Evolutionary conservation across 768 basidiomycete species (phyloP).

Genomic region (Phlebiopsis flavidoalba): DNA sequence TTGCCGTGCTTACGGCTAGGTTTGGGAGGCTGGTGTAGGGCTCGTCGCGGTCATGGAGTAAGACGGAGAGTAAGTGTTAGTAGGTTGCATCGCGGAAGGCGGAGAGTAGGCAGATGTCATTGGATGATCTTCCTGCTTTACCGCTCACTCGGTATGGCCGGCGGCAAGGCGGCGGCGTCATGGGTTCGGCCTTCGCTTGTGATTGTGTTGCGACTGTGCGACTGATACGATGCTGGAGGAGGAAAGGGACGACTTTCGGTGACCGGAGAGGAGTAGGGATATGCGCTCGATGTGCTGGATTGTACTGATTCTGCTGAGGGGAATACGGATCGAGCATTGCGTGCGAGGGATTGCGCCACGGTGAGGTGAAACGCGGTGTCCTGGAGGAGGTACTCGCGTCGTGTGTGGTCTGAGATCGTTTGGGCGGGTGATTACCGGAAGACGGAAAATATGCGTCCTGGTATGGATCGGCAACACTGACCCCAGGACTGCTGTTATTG

Average conservation of each 20-base stretch:
- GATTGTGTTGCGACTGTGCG: constrained; percentile 56
- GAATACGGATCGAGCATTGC: constrained; percentile 66
- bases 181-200: constrained; percentile 44
- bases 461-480: constrained; percentile 40
- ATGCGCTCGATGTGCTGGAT: constrained; percentile 44
- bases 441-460: constrained; percentile 62
- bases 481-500: constrained; percentile 29
- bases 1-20: constrained; percentile 43
- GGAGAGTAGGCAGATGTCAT: constrained; percentile 52
- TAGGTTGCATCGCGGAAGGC: constrained; percentile 32
- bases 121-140: constrained; percentile 50
- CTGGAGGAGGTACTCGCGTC: constrained; percentile 46
- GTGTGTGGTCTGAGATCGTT: constrained; percentile 50
- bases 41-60: constrained; percentile 65
- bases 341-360: constrained; percentile 46
- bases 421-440: constrained; percentile 42
- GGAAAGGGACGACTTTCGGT: constrained; percentile 37
- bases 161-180: constrained; percentile 39
- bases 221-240: constrained; percentile 38
- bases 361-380: constrained; percentile 57
- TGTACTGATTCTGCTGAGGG: constrained; percentile 61
- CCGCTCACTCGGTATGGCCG: constrained; percentile 43
- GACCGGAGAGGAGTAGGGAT: constrained; percentile 36
- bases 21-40: constrained; percentile 50
- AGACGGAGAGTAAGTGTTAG: constrained; percentile 34